Conservation (phyloP, 176 grass and related monocot genomes). For the Raddia distichophylla region DNA sequence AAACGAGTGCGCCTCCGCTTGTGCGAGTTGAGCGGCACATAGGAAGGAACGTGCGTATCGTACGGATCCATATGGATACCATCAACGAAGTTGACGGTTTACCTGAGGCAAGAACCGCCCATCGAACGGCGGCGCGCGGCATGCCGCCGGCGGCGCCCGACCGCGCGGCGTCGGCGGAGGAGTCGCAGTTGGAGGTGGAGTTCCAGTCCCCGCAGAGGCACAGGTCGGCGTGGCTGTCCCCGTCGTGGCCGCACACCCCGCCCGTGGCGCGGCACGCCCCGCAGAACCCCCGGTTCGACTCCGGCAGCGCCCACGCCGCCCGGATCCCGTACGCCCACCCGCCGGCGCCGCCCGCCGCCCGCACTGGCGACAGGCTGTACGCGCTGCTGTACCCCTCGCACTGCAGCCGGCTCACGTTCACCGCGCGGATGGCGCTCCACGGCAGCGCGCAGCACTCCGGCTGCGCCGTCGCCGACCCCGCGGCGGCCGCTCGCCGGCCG, state of each 20-base stretch:
- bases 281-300: constrained; percentile 80
- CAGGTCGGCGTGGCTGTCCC: constrained; percentile 62
- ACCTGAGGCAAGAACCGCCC: constrained; percentile 44
- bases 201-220: constrained; percentile 87
- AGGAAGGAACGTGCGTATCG: no score
- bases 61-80: no score
- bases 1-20: no score
- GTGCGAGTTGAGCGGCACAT: no score
- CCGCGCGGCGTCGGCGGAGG: constrained; percentile 30
- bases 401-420: constrained; percentile 78
- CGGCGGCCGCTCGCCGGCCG: background rate
- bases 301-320: constrained; percentile 60
- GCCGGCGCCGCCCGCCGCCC: constrained; percentile 44
- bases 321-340: constrained; percentile 85
- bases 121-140: background rate
- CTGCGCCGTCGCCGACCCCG: constrained; percentile 13
- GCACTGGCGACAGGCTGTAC: constrained; percentile 82
- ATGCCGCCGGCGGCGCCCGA: background rate
- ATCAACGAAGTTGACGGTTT: background rate
- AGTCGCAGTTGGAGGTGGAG: constrained; percentile 93
- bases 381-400: constrained; percentile 99
- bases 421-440: constrained; percentile 58
- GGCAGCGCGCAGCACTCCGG: constrained; percentile 88
- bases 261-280: constrained; percentile 83
- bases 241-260: constrained; percentile 80